phyloP scores from a whole-genome alignment of 2,329 filamentous ascomycete species.

The Dactylellina sp. region DNA sequence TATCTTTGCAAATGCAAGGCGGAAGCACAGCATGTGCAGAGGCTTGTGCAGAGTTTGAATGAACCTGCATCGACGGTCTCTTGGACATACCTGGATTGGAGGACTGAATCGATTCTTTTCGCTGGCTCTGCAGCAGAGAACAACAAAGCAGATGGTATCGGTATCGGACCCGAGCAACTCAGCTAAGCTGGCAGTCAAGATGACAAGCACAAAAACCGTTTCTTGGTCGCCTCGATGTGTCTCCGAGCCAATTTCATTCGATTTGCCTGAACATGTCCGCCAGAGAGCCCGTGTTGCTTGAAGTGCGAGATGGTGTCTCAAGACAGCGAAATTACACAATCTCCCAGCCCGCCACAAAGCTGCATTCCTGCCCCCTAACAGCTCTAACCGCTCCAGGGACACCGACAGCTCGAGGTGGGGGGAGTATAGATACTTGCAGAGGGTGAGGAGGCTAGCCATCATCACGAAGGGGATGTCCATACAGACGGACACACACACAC shows the following conservation, averaged over 20 bases:
- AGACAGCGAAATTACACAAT: constrained; percentile 50
- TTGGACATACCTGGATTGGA: neutral
- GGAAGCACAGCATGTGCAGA: constrained; percentile 45
- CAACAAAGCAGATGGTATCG: constrained; percentile 24
- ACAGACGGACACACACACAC: too few species aligned
- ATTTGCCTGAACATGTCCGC: too few species aligned
- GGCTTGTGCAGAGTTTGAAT: constrained; percentile 28
- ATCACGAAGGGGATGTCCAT: constrained; percentile 32
- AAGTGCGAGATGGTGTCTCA: constrained; percentile 32
- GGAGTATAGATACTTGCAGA: constrained; percentile 13
- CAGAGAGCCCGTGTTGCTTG: too few species aligned
- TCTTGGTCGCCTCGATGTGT: too few species aligned
- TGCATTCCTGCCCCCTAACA: constrained; percentile 6
- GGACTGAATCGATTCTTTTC: neutral
- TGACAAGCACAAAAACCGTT: too few species aligned
- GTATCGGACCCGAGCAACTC: constrained; percentile 1
- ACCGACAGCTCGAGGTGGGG: constrained; percentile 19
- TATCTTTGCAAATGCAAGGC: constrained; percentile 19
- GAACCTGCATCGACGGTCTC: constrained; percentile 48
- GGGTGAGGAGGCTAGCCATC: constrained; percentile 16
- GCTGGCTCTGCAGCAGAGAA: constrained; percentile 36
- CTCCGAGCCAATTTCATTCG: too few species aligned
- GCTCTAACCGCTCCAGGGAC: constrained; percentile 33
- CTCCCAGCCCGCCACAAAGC: constrained; percentile 42
- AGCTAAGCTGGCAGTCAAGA: too few species aligned